These are phyloP conservation scores for Backusella liffmaniae DNA, from an alignment of 192 early-diverging fungal genomes.

Conservation along the genomic window DNA sequence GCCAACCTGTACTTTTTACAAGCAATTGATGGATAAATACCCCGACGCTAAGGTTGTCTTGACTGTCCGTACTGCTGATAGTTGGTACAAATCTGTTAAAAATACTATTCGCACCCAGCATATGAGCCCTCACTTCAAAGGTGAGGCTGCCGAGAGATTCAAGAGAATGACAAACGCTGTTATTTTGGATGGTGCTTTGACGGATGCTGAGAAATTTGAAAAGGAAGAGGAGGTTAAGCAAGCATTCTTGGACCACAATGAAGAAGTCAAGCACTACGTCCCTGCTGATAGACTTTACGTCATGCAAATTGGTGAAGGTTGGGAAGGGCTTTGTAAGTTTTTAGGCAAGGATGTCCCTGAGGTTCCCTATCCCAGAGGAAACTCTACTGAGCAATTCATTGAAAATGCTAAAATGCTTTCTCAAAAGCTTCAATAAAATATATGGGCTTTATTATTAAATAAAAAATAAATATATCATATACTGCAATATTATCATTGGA, in stretches of 20 bases:
- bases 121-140: background rate
- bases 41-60: slow-evolving; percentile 28
- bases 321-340: slow-evolving; percentile 12
- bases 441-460: background rate
- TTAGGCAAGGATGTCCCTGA: slow-evolving; percentile 1
- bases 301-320: slow-evolving; percentile 14
- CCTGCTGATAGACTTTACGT: slow-evolving; percentile 1
- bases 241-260: background rate
- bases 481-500: background rate
- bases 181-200: background rate
- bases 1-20: slow-evolving; percentile 23
- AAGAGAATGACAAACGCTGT: background rate
- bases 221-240: slow-evolving; percentile 10
- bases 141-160: background rate
- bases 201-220: background rate
- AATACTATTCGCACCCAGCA: slow-evolving; percentile 1
- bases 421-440: background rate
- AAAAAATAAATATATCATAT: background rate
- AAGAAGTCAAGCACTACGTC: slow-evolving; percentile 4
- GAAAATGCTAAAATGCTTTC: background rate
- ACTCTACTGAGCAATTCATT: background rate
- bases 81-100: slow-evolving; percentile 20
- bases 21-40: slow-evolving; percentile 22
- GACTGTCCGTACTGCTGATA: slow-evolving; percentile 17
- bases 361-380: slow-evolving; percentile 7